A percentile compares a stretch with the other conserved stretches of the same genome.
phyloP scores from a whole-genome alignment of 805 yeast genomes.

The Starmerella lactis-condensi region DNA sequence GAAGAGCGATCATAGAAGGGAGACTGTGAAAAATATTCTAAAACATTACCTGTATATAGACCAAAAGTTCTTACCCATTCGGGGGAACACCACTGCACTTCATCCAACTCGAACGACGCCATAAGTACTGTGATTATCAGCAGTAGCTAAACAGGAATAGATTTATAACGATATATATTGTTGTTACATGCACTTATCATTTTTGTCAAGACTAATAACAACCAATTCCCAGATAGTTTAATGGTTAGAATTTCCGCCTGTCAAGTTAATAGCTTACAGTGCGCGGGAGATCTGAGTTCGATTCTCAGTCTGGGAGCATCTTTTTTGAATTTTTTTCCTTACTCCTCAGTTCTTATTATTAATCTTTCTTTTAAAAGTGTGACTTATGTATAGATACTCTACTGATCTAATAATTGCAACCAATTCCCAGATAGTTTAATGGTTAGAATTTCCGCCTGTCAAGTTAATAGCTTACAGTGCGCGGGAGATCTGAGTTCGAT shows the following conservation, averaged over 20 bases:
- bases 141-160: no score
- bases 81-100: conserved; percentile 91
- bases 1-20: conserved; percentile 91
- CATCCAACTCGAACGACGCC: conserved; percentile 36
- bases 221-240: conserved; percentile 14
- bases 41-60: conserved; percentile 68
- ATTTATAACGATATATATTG: no score
- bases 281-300: conserved; percentile 18
- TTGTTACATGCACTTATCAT: no score
- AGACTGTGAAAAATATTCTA: conserved; percentile 81
- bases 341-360: neutral
- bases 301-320: conserved; percentile 16
- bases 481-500: conserved; percentile 16
- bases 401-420: neutral
- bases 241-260: conserved; percentile 17
- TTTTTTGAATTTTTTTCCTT: conserved; percentile 5
- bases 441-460: conserved; percentile 16
- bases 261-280: conserved; percentile 10
- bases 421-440: conserved; percentile 12
- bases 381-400: neutral
- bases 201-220: no score
- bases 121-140: no score
- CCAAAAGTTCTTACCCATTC: conserved; percentile 87
- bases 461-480: conserved; percentile 8
- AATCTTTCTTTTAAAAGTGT: neutral